Base-by-base conservation (phyloP, 768 basidiomycete genomes). In the Phylloporus sp. region DNA sequence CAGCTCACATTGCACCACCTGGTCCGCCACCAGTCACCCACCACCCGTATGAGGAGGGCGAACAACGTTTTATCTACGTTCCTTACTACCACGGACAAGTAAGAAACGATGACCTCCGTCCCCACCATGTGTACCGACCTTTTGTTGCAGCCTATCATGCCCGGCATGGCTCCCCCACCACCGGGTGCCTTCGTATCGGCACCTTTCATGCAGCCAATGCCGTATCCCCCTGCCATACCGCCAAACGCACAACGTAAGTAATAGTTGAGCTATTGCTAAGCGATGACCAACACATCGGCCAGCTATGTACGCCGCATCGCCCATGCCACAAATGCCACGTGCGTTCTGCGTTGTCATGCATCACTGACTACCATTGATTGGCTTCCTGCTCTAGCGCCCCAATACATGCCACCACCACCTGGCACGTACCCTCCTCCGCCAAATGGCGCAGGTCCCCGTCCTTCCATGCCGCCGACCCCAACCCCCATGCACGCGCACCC, bases 381-480 rank as follows among this genome's bases (percentile, higher is more conserved):
- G 46, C 44, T 46, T 49, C 5, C 43, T 46, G 8, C 31, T 46
- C 26, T 55, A 83, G 81, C 80, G 27, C 82, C 84, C 17, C 80
- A 81, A 38, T 92, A 90, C 62, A 90, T 91, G 86, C 82, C 71
- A 32, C 81, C 82, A 23, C 86, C 83, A 5, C 85, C 84, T 42
- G 84, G 85, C 44, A 74, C 82, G 49, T 89, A 87, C 56, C 86
- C 85, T 14, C 79, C 82, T 4, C 84, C 83, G 39, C 86, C 89
- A 20, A 89, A 86, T 56, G 85, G 85, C 37, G 79, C 79, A 26
- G 86, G 78, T 31, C 87, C 83, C 15, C 79, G 89, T 51, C 89
- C 86, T 21, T 90, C 89, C 14, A 89, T 91, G 85, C 90, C 90
- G n/a, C 87, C 90, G 9, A 90, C 89, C 9, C 90, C 90, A 3